These are phyloP conservation scores for Fusarium illudens DNA, from an alignment of 2,329 filamentous ascomycete genomes.

Conservation along the genomic window DNA sequence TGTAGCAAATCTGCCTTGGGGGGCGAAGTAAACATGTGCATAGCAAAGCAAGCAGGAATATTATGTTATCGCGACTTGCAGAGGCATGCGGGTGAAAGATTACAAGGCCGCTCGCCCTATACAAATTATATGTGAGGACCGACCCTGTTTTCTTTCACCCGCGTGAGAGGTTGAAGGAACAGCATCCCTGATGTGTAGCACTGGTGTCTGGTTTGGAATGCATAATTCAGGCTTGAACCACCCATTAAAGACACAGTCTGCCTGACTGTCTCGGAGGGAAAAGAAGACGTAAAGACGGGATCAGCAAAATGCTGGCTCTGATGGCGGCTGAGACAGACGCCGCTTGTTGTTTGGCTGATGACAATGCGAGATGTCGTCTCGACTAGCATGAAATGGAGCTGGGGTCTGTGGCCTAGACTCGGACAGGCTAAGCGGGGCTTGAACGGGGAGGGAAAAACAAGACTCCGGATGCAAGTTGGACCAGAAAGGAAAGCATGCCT, in stretches of 20 bases:
- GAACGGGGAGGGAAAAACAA: not conserved
- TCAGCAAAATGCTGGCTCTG: not conserved
- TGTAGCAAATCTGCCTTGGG: not conserved
- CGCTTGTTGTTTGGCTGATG: not conserved
- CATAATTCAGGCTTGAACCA: not conserved
- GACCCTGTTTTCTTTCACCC: too few relatives aligned
- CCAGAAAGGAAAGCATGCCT: not conserved
- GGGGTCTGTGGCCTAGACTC: not conserved
- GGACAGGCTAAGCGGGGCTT: not conserved
- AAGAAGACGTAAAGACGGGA: not conserved
- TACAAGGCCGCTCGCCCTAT: too few relatives aligned
- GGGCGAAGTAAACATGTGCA: not conserved
- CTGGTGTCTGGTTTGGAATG: not conserved
- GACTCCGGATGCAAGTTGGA: not conserved
- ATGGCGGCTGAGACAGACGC: not conserved
- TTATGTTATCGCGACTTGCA: not conserved
- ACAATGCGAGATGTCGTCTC: not conserved
- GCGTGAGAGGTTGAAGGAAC: not conserved
- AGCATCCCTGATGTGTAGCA: not conserved
- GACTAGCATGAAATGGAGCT: not conserved
- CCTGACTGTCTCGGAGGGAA: not conserved
- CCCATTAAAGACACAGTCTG: not conserved
- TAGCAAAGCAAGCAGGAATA: not conserved
- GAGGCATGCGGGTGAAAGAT: too few relatives aligned
- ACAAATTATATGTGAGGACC: too few relatives aligned